A percentile compares a stretch with the other conserved stretches of the same genome.
Conservation (phyloP, 2,329 filamentous ascomycete species). For the Fusarium sp. region DNA sequence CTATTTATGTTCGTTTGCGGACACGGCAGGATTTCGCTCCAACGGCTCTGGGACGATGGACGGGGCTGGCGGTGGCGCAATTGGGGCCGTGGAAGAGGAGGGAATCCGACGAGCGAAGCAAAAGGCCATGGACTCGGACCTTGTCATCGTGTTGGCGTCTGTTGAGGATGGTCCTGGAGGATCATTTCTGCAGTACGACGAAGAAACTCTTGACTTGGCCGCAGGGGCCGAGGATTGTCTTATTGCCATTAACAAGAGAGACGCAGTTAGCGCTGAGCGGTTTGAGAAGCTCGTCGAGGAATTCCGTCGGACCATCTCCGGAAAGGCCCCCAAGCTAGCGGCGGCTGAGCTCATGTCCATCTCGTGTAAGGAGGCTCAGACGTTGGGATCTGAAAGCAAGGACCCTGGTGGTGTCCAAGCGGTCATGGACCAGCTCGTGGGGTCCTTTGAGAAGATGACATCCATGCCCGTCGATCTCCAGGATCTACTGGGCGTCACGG, state of each 20-base stretch:
- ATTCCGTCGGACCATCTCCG: slow-evolving; percentile 48
- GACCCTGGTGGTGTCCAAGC: slow-evolving; percentile 74
- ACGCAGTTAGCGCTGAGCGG: slow-evolving; percentile 53
- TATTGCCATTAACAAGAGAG: slow-evolving; percentile 72
- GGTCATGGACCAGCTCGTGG: slow-evolving; percentile 75
- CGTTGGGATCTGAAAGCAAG: slow-evolving; percentile 26
- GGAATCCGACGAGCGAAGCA: slow-evolving; percentile 88
- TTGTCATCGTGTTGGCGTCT: slow-evolving; percentile 84
- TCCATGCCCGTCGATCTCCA: slow-evolving; percentile 76
- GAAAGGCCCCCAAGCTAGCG: slow-evolving; percentile 38
- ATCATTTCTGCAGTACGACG: slow-evolving; percentile 61
- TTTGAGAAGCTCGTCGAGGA: slow-evolving; percentile 52
- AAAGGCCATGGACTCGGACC: slow-evolving; percentile 83
- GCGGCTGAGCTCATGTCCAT: slow-evolving; percentile 61
- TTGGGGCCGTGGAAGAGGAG: slow-evolving; percentile 85
- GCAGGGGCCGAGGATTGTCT: slow-evolving; percentile 60
- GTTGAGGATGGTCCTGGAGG: slow-evolving; percentile 64
- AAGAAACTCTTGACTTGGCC: slow-evolving; percentile 66
- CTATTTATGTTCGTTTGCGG: slow-evolving; percentile 92
- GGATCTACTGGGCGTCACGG: slow-evolving; percentile 89
- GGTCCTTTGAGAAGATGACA: slow-evolving; percentile 77
- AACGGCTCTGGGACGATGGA: slow-evolving; percentile 21
- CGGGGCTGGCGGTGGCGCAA: slow-evolving; percentile 43
- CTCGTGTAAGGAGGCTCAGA: slow-evolving; percentile 74
- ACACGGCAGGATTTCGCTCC: slow-evolving; percentile 88